Evolutionary conservation across 768 basidiomycete species (phyloP), one percentile per base, ranked within the genome.

Genomic region (Exsudoporus frostii): DNA sequence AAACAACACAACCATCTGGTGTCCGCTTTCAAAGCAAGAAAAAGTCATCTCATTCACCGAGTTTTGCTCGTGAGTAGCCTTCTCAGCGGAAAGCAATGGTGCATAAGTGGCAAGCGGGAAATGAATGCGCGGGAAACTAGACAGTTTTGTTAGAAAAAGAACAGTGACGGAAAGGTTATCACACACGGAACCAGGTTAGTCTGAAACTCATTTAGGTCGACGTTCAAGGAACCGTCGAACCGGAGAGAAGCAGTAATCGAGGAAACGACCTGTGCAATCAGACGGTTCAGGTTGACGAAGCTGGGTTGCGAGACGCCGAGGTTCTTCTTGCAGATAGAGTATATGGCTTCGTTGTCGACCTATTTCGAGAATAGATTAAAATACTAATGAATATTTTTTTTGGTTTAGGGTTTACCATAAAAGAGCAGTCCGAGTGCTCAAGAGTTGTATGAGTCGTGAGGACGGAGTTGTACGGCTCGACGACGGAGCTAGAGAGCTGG

Each of bases 381-480:
- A 52, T 42, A 38, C 25, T 33, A 40, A 38, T 20, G 27, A 6
- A 46, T n/a, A 22, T 10, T 43, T 20, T 30, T 24, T 32, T 45
- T 30, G 11, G 15, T 32, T 50, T 20, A 24, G 14, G 11, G 50
- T 48, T 46, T 58, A 88, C 97, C 96, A 99, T 98, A 82, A 99
- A 99, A 34, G 97, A 98, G 74, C 97, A 99, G 77, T 99, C 97
- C n/a, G 97, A 97, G 76, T 99, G 97, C 74, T 98, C 97, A 53
- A 98, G 86, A 51, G 97, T 98, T 39, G 97, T 98, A 74, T 99
- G 97, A 45, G 97, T 99, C 44, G 97, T 98, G 57, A 99, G 79
- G 48, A 97, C 90, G 1, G 90, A 90, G 81, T 99, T 99, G 79
- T 99, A 99, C 2, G 97, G 97, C 74, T 99, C 97, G 40, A 99